Percentiles rank a stretch among this genome's conserved stretches.
These are phyloP conservation scores for Tanacetum coccineum DNA, from an alignment of 129 eudicot genomes.

Conservation along the genomic window DNA sequence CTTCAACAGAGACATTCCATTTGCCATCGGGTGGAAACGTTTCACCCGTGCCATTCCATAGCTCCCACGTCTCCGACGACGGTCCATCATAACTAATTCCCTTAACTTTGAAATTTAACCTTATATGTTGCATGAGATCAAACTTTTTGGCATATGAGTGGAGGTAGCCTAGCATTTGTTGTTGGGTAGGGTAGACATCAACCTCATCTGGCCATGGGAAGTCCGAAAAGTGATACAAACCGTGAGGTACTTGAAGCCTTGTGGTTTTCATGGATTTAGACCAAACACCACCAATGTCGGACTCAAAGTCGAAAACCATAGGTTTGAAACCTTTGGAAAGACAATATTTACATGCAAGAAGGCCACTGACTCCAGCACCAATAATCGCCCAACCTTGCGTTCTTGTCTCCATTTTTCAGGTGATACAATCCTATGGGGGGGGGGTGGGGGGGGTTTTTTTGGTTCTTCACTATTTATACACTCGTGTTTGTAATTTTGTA, in stretches of 20 bases:
- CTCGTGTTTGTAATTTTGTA: neutral
- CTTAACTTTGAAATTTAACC: slow-evolving; percentile 34
- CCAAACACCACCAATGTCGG: slow-evolving; percentile 66
- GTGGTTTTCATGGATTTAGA: slow-evolving; percentile 44
- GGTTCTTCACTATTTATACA: neutral
- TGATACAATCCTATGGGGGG: neutral
- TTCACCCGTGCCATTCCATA: slow-evolving; percentile 47
- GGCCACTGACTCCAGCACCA: slow-evolving; percentile 71
- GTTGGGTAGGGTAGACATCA: slow-evolving; percentile 38
- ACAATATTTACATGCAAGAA: slow-evolving; percentile 63
- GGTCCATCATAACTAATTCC: slow-evolving; percentile 46
- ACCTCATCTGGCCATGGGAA: slow-evolving; percentile 65
- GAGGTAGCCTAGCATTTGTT: slow-evolving; percentile 44
- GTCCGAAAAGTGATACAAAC: slow-evolving; percentile 54
- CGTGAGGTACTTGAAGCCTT: slow-evolving; percentile 48
- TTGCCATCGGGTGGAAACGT: slow-evolving; percentile 43
- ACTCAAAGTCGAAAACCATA: slow-evolving; percentile 47
- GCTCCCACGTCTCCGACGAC: slow-evolving; percentile 33
- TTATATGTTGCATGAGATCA: slow-evolving; percentile 36
- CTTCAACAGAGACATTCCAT: slow-evolving; percentile 49
- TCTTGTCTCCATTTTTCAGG: slow-evolving; percentile 31
- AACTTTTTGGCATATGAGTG: slow-evolving; percentile 58
- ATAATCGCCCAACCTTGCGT: slow-evolving; percentile 47
- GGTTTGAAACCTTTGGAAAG: slow-evolving; percentile 53
- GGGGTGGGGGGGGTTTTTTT: too few species aligned